Conservation (phyloP, 352 stramenopile genomes). For the Phytophthora rubi region DNA sequence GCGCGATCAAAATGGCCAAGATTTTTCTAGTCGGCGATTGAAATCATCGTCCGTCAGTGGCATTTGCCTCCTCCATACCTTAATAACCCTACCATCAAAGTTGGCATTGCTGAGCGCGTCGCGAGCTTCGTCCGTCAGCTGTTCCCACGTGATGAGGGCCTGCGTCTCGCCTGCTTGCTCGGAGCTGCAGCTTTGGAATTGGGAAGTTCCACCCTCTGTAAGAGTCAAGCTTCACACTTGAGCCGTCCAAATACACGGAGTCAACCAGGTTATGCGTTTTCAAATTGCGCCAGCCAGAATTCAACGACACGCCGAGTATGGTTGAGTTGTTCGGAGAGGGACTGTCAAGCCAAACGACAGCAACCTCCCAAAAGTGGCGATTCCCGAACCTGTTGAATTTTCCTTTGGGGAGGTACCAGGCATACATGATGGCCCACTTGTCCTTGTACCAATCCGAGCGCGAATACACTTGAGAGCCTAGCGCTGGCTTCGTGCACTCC, state of each 20-base stretch:
- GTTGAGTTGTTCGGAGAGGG: too few species aligned
- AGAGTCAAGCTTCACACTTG: constrained; percentile 18
- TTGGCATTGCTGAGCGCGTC: constrained; percentile 24
- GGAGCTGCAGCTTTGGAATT: constrained; percentile 18
- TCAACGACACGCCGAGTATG: too few species aligned
- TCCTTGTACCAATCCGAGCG: background rate
- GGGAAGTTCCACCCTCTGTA: background rate
- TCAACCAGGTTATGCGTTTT: too few species aligned
- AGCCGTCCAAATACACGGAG: too few species aligned
- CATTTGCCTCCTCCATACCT: constrained; percentile 10
- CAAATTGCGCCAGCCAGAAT: too few species aligned
- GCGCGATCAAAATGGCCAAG: constrained; percentile 16
- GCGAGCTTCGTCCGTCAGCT: constrained; percentile 17
- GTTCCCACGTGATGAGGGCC: constrained; percentile 28
- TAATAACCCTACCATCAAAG: constrained; percentile 3
- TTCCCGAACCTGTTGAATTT: too few species aligned
- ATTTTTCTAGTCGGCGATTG: constrained; percentile 22
- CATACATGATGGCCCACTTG: background rate
- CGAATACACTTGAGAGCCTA: background rate
- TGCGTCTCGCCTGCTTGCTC: constrained; percentile 14
- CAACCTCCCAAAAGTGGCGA: too few species aligned
- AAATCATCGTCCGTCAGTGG: constrained; percentile 37
- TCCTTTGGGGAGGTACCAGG: background rate
- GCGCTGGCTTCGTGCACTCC: background rate
- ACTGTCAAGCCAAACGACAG: too few species aligned